Base-by-base conservation (phyloP, 2,329 filamentous ascomycete species). In the Aspergillus brasiliensis region DNA sequence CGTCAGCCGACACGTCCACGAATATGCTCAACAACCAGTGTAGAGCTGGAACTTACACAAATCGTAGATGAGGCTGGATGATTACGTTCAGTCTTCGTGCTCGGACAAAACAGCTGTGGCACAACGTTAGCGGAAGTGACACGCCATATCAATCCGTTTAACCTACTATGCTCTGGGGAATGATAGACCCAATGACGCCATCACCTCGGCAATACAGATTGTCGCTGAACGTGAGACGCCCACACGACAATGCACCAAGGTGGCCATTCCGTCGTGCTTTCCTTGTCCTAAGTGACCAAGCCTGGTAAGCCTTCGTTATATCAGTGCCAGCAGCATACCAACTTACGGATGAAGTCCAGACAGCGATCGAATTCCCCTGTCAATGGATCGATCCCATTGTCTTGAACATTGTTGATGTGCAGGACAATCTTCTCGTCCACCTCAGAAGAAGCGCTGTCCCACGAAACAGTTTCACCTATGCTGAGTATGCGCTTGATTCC, bases 201-300 rank as follows among this genome's bases (percentile, higher is more conserved):
- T 99, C 37, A 98, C 92, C 76, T 98, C 93, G n/a, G 95, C 95
- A 70, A 99, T 99, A 74, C 95, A 98, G 62, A 99, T 97, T 1
- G 94, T 99, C 11, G 95, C 95, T 63, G 92, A 97, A 54, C 95
- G 87, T 53, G 93, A 97, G 57, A 99, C 95, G 51, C 95, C 95
- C 7, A 99, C 95, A 17, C 95, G 89, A 74, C 95, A 99, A 75
- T 99, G 95, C 15, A 99, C 95, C 58, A 99, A 83, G 0, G 95
- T 98, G 23, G 94, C 92, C 4, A 86, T 91, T 28, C 90, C 89
- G 46, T 90, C 89, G 38, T 79, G 79, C 71, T 89, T 91, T 37
- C 94, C 93, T 67, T 88, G 87, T 67, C 92, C 95, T 97, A 69
- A 49, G 31, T 8, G 3, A n/a, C 27, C 25, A n/a, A 17, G 11